Percentiles rank a stretch among this genome's conserved stretches.
Conservation (phyloP, 2,329 filamentous ascomycete genomes). For the Aureobasidium subglaciale region DNA sequence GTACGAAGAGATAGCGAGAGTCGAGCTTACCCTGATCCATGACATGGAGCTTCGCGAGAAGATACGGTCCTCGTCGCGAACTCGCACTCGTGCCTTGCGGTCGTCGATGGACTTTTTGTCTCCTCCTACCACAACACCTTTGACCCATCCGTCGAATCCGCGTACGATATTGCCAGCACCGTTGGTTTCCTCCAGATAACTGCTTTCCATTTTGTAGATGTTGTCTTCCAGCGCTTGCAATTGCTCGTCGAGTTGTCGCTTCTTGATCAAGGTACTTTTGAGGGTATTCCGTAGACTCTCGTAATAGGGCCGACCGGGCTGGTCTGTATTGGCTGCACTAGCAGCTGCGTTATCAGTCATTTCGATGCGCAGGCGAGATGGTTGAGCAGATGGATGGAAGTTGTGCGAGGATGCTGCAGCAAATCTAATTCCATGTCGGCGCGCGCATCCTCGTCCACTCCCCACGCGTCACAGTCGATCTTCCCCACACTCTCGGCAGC, state of each 20-base stretch:
- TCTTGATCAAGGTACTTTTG: constrained; percentile 59
- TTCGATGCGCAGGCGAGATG: neutral
- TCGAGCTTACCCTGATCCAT: constrained; percentile 28
- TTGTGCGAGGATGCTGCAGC: no score
- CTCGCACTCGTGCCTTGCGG: constrained; percentile 56
- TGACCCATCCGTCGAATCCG: constrained; percentile 97
- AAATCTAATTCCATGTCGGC: no score
- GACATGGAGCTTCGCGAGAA: constrained; percentile 43
- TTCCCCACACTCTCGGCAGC: neutral
- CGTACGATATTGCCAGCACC: constrained; percentile 89
- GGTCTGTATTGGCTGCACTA: constrained; percentile 34
- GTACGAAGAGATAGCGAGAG: neutral
- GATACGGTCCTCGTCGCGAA: constrained; percentile 65
- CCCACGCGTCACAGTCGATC: neutral
- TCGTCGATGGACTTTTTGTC: constrained; percentile 43
- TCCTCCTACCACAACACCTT: constrained; percentile 54
- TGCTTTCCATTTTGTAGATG: constrained; percentile 75
- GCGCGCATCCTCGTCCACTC: no score
- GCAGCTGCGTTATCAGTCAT: constrained; percentile 46
- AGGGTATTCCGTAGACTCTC: constrained; percentile 63
- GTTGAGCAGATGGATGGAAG: neutral
- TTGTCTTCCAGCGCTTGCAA: constrained; percentile 58
- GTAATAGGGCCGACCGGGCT: constrained; percentile 53
- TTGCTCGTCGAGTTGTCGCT: constrained; percentile 52
- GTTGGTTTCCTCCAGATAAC: constrained; percentile 84